These are phyloP conservation scores for Picea glauca DNA, from an alignment of 75 land plant genomes.

Conservation along the genomic window DNA sequence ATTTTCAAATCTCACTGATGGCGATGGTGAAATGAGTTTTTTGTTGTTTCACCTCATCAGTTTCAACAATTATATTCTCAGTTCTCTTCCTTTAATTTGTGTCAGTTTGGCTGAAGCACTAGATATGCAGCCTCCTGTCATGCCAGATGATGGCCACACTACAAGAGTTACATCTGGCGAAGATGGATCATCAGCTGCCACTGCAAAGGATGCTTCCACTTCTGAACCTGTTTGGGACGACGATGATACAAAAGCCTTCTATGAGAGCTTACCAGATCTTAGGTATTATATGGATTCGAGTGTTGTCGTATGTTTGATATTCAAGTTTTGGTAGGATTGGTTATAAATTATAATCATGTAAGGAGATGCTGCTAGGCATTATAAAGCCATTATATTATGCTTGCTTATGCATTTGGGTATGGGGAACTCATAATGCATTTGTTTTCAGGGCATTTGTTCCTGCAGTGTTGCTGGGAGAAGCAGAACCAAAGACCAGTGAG, in stretches of 20 bases:
- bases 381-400: not conserved
- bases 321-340: not conserved
- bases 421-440: not conserved
- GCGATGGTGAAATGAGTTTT: too few species aligned
- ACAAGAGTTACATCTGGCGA: conserved; percentile 83
- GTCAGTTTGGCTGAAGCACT: conserved; percentile 94
- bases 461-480: conserved; percentile 93
- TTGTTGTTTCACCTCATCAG: not conserved
- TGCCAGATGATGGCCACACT: conserved; percentile 98
- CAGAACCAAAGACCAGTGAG: conserved; percentile 80
- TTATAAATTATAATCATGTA: not conserved
- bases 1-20: too few species aligned
- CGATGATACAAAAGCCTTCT: conserved; percentile 94
- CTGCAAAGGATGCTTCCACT: conserved; percentile 68
- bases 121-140: conserved; percentile 91
- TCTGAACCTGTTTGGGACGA: conserved; percentile 97
- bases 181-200: conserved; percentile 48
- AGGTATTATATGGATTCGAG: conserved; percentile 37
- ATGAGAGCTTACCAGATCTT: conserved; percentile 95
- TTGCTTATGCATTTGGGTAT: not conserved
- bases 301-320: not conserved
- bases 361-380: not conserved
- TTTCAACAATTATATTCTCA: conserved; percentile 4
- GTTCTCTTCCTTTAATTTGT: not conserved
- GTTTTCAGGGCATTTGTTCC: conserved; percentile 92